Evolutionary conservation across 192 early-diverging fungal species (phyloP).

Genomic region (Coemansia sp.): DNA sequence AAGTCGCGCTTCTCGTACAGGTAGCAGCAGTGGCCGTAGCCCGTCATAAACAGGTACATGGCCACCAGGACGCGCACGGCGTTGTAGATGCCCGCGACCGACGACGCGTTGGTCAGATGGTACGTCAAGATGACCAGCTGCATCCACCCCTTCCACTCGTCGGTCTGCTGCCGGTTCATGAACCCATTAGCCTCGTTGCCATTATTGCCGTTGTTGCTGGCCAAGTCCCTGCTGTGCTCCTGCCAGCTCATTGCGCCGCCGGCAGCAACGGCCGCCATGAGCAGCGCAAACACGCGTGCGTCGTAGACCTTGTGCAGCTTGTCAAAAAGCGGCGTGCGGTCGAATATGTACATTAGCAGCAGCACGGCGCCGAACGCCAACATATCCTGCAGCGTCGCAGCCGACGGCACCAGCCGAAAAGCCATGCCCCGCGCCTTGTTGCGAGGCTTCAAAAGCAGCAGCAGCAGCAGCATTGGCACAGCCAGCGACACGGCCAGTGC

Average conservation of each 20-base stretch:
- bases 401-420: conserved; percentile 31
- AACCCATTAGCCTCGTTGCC: conserved; percentile 52
- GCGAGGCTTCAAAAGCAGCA: conserved; percentile 4
- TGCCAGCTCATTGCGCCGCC: conserved; percentile 47
- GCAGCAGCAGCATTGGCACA: background rate
- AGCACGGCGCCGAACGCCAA: conserved; percentile 56
- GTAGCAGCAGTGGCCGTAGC: conserved; percentile 74
- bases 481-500: conserved; percentile 24
- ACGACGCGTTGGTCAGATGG: conserved; percentile 68
- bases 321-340: conserved; percentile 67
- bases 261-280: conserved; percentile 41
- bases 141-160: conserved; percentile 91
- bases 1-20: conserved; percentile 70
- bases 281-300: conserved; percentile 44
- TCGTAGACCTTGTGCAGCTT: conserved; percentile 65
- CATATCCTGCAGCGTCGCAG: conserved; percentile 47
- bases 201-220: conserved; percentile 13
- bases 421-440: conserved; percentile 8
- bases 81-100: conserved; percentile 63
- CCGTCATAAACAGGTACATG: conserved; percentile 78
- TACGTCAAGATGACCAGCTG: conserved; percentile 69
- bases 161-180: conserved; percentile 73
- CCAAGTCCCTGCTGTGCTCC: conserved; percentile 20
- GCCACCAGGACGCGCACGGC: conserved; percentile 71
- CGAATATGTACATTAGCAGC: conserved; percentile 61